phyloP scores from a whole-genome alignment of 164 flowering plant species.

The Paratinospora sagittata region DNA sequence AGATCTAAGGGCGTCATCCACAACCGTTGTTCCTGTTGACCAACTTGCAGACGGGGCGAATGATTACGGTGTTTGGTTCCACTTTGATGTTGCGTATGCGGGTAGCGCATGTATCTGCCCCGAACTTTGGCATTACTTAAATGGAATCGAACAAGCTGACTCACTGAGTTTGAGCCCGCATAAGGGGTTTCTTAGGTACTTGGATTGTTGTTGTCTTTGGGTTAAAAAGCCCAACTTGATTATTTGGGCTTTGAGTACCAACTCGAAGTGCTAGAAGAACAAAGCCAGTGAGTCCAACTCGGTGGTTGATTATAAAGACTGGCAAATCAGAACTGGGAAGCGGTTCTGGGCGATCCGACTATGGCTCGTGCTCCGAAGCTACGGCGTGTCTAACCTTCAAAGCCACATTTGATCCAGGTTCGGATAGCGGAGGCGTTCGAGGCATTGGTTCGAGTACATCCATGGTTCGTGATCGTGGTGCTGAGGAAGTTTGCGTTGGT shows the following conservation, averaged over 20 bases:
- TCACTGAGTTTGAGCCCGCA: constrained; percentile 54
- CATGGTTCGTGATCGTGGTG: constrained; percentile 52
- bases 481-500: constrained; percentile 46
- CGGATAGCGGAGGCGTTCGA: constrained; percentile 43
- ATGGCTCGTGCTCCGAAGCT: constrained; percentile 51
- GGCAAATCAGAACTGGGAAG: constrained; percentile 57
- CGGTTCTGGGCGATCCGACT: constrained; percentile 44
- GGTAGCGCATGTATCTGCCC: constrained; percentile 66
- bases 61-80: constrained; percentile 42
- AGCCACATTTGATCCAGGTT: constrained; percentile 39
- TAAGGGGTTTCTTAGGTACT: constrained; percentile 49
- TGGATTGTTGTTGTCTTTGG: constrained; percentile 66
- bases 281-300: constrained; percentile 33
- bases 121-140: constrained; percentile 43
- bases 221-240: constrained; percentile 30
- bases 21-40: constrained; percentile 50
- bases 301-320: constrained; percentile 63
- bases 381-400: constrained; percentile 44
- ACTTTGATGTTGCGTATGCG: constrained; percentile 61
- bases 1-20: constrained; percentile 51
- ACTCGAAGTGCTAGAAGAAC: constrained; percentile 52
- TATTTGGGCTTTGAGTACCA: constrained; percentile 29
- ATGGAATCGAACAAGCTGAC: constrained; percentile 45
- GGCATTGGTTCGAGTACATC: constrained; percentile 29
- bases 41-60: constrained; percentile 38